phyloP scores from a whole-genome alignment of 306 rosid species.

The Cicer yamashitae region DNA sequence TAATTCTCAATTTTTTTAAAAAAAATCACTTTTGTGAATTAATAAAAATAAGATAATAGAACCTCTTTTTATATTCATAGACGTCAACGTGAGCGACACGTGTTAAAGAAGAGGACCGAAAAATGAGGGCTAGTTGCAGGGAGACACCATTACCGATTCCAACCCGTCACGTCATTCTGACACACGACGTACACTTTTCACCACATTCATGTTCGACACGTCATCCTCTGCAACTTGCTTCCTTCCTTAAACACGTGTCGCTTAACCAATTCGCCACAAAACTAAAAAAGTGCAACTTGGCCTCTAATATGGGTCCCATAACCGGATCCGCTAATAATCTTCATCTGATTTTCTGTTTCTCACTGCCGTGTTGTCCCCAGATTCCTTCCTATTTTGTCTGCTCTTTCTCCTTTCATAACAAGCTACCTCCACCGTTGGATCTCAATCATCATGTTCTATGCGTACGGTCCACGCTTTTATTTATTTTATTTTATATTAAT shows the following conservation, averaged over 20 bases:
- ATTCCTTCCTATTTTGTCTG: conserved; percentile 39
- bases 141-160: background rate
- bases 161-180: conserved; percentile 42
- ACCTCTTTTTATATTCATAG: too few relatives aligned
- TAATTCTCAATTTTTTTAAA: too few relatives aligned
- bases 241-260: conserved; percentile 47
- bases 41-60: too few relatives aligned
- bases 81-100: conserved; percentile 10
- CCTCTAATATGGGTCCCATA: conserved; percentile 1
- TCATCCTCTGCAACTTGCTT: conserved; percentile 37
- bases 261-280: background rate
- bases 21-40: too few relatives aligned
- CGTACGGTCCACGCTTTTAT: conserved; percentile 47
- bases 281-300: conserved; percentile 32
- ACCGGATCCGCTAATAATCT: conserved; percentile 35
- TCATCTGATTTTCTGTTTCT: background rate
- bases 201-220: conserved; percentile 41
- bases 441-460: conserved; percentile 1
- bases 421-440: conserved; percentile 26
- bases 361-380: conserved; percentile 45
- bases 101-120: background rate
- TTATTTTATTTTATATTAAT: too few relatives aligned
- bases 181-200: conserved; percentile 36
- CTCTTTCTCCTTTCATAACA: background rate
- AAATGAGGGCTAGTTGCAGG: background rate